phyloP scores from a whole-genome alignment of 192 early-diverging fungal species.

The Linnemannia hyalina region DNA sequence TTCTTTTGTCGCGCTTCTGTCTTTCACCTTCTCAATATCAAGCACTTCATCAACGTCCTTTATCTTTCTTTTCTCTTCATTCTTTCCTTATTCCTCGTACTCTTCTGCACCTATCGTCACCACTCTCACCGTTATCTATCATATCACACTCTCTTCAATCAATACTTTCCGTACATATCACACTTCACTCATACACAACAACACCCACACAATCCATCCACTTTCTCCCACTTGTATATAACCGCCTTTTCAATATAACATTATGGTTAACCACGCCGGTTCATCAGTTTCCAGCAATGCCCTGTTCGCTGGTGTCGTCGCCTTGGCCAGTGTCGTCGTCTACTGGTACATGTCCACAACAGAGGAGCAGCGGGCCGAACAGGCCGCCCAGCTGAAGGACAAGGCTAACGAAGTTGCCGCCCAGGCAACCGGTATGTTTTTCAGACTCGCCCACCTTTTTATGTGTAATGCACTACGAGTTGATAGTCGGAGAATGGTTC shows the following conservation, averaged over 20 bases:
- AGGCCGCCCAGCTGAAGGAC: conserved; percentile 26
- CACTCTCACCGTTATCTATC: neutral
- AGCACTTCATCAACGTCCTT: neutral
- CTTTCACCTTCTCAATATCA: neutral
- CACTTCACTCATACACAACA: neutral
- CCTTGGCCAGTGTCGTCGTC: conserved; percentile 31
- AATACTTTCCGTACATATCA: neutral
- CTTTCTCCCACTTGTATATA: neutral
- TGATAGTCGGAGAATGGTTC: neutral
- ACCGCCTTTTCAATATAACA: neutral
- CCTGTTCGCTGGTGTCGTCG: conserved; percentile 24
- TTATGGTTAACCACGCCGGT: conserved; percentile 21
- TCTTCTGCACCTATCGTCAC: neutral
- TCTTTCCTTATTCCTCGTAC: neutral
- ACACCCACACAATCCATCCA: neutral
- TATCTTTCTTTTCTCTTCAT: conserved; percentile 5
- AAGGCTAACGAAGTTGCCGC: conserved; percentile 21
- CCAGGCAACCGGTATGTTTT: conserved; percentile 26
- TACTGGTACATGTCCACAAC: conserved; percentile 58
- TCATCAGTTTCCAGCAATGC: conserved; percentile 19
- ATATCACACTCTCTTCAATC: neutral
- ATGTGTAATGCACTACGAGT: neutral
- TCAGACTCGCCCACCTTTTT: neutral
- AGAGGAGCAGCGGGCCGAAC: conserved; percentile 40
- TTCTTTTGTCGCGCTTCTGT: neutral